These are phyloP conservation scores for Teratosphaeria zuluensis DNA, from an alignment of 2,329 filamentous ascomycete genomes.

Conservation along the genomic window DNA sequence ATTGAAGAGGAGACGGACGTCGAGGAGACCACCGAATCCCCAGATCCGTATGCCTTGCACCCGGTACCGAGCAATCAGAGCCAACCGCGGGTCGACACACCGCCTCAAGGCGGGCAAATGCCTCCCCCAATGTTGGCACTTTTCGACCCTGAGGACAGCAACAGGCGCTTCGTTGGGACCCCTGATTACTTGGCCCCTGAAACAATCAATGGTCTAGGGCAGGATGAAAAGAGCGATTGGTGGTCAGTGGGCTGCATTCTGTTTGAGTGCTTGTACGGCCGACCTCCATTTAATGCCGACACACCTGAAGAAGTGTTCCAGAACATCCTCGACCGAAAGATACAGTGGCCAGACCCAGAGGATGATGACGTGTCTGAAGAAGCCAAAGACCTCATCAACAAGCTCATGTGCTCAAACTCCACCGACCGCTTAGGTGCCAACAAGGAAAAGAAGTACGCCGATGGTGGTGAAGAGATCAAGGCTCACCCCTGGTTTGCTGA, in stretches of 20 bases:
- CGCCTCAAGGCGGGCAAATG: slow-evolving; percentile 63
- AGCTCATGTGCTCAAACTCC: slow-evolving; percentile 76
- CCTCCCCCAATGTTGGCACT: slow-evolving; percentile 84
- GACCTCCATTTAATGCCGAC: slow-evolving; percentile 83
- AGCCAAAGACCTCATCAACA: slow-evolving; percentile 90
- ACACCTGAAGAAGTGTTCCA: slow-evolving; percentile 93
- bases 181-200: slow-evolving; percentile 96
- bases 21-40: slow-evolving; percentile 59
- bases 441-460: slow-evolving; percentile 67
- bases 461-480: slow-evolving; percentile 84
- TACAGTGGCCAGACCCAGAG: slow-evolving; percentile 83
- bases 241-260: slow-evolving; percentile 99
- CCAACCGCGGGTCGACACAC: slow-evolving; percentile 34
- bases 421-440: slow-evolving; percentile 77
- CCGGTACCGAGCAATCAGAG: slow-evolving; percentile 44
- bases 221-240: slow-evolving; percentile 98
- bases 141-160: slow-evolving; percentile 90
- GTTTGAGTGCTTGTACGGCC: slow-evolving; percentile 90
- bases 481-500: slow-evolving; percentile 80
- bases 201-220: slow-evolving; percentile 87
- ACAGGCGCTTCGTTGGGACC: slow-evolving; percentile 87
- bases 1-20: slow-evolving; percentile 68
- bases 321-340: slow-evolving; percentile 81
- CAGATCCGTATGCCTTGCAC: slow-evolving; percentile 63
- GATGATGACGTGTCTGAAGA: slow-evolving; percentile 62